Evolutionary conservation across 129 eudicot species (phyloP), one percentile per base, ranked within the genome.

Genomic region (sunflower (Helianthus annuus)): DNA sequence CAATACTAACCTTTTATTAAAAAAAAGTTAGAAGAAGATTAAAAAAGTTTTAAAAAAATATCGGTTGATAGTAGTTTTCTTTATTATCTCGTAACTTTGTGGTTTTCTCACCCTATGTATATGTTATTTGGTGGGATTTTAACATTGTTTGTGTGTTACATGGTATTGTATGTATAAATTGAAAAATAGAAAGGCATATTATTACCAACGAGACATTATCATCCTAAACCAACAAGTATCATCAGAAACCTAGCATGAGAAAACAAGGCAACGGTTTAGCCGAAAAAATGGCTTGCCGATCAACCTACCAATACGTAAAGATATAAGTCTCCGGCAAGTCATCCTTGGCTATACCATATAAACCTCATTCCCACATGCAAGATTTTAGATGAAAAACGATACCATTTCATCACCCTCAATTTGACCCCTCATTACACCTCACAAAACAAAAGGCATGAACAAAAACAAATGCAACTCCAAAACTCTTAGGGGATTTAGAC

Each of bases 281-380:
- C 95, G 44, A 78, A 55, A 55, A 67, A 64, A 83, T 19, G 68
- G 81, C 91, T 81, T 81, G 95, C 87, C 84, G 73, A 34, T 6
- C 22, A 10, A 74, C 83, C 63, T 56, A 53, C 40, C 8, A 12
- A 46, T 5, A 29, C 7, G 7, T 36, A 58, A 55, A 14, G 49
- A 0, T 15, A 8, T 14, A 71, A 54, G 61, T 63, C 27, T 42
- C 91, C 89, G 91, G 96, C 96, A 88, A 88, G 91, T 85, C 96
- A 88, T 83, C 89, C 91, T 88, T 88, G 91, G 89, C 96, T 88
- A 70, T 66, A 88, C 71, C 81, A 64, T 73, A 57, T 61, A 14
- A 55, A 78, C 87, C 79, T 88, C 72, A 17, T 76, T 81, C 64
- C 85, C 96, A 73, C 91, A 88, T 85, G 96, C 83, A 80, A 83